A percentile compares a stretch with the other conserved stretches of the same genome.
Evolutionary conservation across 2,329 filamentous ascomycete species (phyloP).

Genomic region (Colletotrichum acutatum): DNA sequence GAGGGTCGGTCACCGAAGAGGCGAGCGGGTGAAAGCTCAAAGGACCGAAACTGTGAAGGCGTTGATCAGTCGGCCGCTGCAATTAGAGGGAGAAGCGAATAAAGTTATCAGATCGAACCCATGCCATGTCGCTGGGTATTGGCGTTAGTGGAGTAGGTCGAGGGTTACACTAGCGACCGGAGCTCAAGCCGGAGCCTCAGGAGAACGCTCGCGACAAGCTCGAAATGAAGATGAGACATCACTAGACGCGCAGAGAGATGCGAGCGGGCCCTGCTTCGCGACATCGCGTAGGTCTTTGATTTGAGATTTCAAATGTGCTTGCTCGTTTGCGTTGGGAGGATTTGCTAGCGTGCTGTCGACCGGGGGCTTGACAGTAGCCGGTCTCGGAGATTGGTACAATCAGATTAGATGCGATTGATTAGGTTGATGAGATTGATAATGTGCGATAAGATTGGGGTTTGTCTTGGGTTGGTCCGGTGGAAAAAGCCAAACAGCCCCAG

Average conservation of each 20-base stretch:
- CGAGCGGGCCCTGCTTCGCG: not conserved
- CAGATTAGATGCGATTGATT: constrained; percentile 37
- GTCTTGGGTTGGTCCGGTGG: not conserved
- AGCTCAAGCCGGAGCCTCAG: not conserved
- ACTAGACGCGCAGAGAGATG: not conserved
- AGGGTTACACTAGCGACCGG: constrained; percentile 1
- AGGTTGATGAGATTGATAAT: constrained; percentile 37
- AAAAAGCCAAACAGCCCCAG: not conserved
- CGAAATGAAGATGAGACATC: constrained; percentile 28
- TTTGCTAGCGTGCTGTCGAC: not conserved
- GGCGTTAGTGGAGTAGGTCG: not conserved
- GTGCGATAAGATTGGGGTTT: constrained; percentile 19
- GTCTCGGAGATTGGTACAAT: constrained; percentile 23
- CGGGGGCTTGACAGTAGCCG: not conserved
- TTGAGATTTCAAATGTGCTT: not conserved
- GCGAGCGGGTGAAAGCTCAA: constrained; percentile 4
- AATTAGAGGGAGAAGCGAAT: constrained; percentile 8
- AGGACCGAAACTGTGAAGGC: not conserved
- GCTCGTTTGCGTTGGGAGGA: not conserved
- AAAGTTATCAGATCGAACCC: constrained; percentile 35
- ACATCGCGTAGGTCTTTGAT: constrained; percentile 6
- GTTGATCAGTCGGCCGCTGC: constrained; percentile 6
- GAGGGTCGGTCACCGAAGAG: constrained; percentile 1
- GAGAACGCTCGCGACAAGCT: not conserved
- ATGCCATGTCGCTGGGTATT: constrained; percentile 16